phyloP scores from a whole-genome alignment of 2,329 filamentous ascomycete species.

The Chaetothyriales sp. region DNA sequence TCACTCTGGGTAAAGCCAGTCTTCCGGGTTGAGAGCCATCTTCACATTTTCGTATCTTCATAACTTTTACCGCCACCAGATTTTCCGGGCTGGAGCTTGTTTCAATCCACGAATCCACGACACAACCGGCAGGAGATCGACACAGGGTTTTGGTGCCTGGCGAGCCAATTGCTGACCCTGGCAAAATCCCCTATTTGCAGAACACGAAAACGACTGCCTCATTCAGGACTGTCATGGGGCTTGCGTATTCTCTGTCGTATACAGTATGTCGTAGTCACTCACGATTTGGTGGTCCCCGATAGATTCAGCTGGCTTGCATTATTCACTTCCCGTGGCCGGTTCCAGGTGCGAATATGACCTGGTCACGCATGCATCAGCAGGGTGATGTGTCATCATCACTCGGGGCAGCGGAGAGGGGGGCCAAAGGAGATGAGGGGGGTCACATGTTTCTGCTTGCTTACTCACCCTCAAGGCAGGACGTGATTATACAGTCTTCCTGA shows the following conservation, averaged over 20 bases:
- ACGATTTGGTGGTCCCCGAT: conserved; percentile 1
- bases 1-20: no score
- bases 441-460: conserved; percentile 33
- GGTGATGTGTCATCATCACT: conserved; percentile 1
- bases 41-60: no score
- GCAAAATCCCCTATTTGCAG: not conserved
- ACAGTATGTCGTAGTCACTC: not conserved
- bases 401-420: conserved; percentile 6
- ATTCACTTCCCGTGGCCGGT: conserved; percentile 40
- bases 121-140: not conserved
- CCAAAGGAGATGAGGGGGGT: conserved; percentile 7
- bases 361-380: conserved; percentile 10
- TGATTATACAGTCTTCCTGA: conserved; percentile 82
- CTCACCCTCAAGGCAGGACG: conserved; percentile 72
- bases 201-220: not conserved
- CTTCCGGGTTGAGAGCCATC: no score
- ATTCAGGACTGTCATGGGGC: not conserved
- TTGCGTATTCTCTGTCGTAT: not conserved
- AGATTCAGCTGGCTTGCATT: conserved; percentile 23
- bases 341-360: conserved; percentile 66
- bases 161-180: not conserved
- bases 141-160: not conserved
- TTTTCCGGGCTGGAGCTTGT: no score
- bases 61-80: no score
- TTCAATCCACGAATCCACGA: no score